These are phyloP conservation scores for Westerdykella aurantiaca DNA, from an alignment of 2,329 filamentous ascomycete species.

Conservation along the genomic window DNA sequence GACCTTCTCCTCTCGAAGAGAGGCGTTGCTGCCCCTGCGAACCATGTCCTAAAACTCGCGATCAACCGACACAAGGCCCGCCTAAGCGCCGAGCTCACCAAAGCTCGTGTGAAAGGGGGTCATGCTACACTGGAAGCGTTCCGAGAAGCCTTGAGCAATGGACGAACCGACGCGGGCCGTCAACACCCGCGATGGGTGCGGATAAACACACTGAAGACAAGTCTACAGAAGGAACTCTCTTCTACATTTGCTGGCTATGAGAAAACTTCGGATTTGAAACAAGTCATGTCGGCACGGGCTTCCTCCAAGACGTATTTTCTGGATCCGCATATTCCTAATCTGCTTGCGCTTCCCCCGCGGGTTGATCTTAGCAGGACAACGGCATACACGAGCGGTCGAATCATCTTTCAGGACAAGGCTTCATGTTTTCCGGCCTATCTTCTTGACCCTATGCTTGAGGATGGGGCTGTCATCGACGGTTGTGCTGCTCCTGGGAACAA, in stretches of 20 bases:
- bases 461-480: slow-evolving; percentile 80
- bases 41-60: slow-evolving; percentile 69
- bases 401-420: slow-evolving; percentile 94
- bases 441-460: slow-evolving; percentile 59
- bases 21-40: slow-evolving; percentile 74
- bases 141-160: slow-evolving; percentile 51
- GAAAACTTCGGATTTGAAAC: slow-evolving; percentile 51
- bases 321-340: slow-evolving; percentile 76
- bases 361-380: slow-evolving; percentile 66
- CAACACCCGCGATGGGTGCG: slow-evolving; percentile 86
- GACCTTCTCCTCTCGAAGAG: slow-evolving; percentile 76
- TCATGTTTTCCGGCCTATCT: slow-evolving; percentile 95
- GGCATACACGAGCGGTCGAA: slow-evolving; percentile 68
- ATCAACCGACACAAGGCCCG: slow-evolving; percentile 78
- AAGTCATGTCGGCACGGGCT: slow-evolving; percentile 46
- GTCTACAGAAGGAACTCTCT: slow-evolving; percentile 63
- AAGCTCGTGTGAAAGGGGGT: slow-evolving; percentile 66
- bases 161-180: slow-evolving; percentile 20
- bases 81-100: slow-evolving; percentile 74
- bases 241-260: slow-evolving; percentile 65
- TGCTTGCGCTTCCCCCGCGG: slow-evolving; percentile 70
- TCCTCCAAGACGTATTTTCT: slow-evolving; percentile 55
- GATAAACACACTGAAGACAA: slow-evolving; percentile 72
- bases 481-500: slow-evolving; percentile 97
- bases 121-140: slow-evolving; percentile 64